phyloP scores from a whole-genome alignment of 2,329 filamentous ascomycete genomes.

The Chrysoporthe cubensis region DNA sequence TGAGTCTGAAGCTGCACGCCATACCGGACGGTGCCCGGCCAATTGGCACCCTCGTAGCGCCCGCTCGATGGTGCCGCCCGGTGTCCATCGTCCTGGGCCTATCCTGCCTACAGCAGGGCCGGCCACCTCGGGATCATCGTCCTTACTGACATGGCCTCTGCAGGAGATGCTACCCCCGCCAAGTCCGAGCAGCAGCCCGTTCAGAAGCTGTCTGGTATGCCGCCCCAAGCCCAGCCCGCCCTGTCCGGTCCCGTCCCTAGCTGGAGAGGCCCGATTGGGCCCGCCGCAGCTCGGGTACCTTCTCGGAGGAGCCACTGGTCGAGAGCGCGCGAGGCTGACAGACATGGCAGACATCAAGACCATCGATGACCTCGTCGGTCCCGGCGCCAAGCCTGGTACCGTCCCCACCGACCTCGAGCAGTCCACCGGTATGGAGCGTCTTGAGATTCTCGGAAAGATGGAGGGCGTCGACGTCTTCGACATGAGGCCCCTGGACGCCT shows the following conservation, averaged over 20 bases:
- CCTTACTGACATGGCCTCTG: conserved; percentile 15
- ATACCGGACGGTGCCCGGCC: conserved; percentile 31
- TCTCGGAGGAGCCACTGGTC: not conserved
- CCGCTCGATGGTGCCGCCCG: not conserved
- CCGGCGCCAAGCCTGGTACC: conserved; percentile 80
- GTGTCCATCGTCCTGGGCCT: not conserved
- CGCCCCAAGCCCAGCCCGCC: not conserved
- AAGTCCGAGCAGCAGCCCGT: conserved; percentile 24
- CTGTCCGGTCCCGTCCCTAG: not conserved
- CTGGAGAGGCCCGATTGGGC: not conserved
- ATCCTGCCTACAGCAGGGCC: not conserved
- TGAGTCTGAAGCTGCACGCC: conserved; percentile 44
- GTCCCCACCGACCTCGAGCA: conserved; percentile 95
- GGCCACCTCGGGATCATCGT: not conserved
- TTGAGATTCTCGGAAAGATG: conserved; percentile 99
- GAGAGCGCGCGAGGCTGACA: conserved; percentile 11
- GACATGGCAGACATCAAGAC: conserved; percentile 74
- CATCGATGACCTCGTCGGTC: conserved; percentile 81
- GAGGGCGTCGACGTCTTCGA: conserved; percentile 98
- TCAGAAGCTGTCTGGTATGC: conserved; percentile 25
- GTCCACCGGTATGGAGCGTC: conserved; percentile 94
- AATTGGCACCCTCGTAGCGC: conserved; percentile 32
- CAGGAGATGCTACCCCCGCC: conserved; percentile 26
- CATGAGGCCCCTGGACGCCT: conserved; percentile 94
- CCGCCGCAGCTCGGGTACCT: not conserved